Conservation (phyloP, 345 rosid genomes). For the Linum tenue region DNA sequence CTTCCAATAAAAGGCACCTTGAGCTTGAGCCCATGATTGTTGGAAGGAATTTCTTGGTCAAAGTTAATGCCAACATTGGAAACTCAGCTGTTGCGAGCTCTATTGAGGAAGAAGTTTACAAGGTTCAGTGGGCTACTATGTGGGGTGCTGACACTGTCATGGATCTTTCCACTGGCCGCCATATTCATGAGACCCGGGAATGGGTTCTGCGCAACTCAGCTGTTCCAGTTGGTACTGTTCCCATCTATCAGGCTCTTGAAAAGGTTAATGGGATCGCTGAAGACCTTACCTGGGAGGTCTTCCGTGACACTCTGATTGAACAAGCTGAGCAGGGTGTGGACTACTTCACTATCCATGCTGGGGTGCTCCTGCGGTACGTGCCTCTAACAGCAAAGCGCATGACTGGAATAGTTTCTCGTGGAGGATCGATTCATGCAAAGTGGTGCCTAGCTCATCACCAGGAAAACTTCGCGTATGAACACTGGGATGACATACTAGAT, state of each 20-base stretch:
- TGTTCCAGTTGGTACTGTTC: slow-evolving; percentile 94
- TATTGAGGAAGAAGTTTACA: slow-evolving; percentile 94
- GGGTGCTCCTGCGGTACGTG: slow-evolving; percentile 80
- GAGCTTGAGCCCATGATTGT: slow-evolving; percentile 97
- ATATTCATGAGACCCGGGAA: slow-evolving; percentile 96
- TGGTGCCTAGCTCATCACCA: slow-evolving; percentile 94
- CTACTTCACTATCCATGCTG: slow-evolving; percentile 96
- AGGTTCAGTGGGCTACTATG: slow-evolving; percentile 99
- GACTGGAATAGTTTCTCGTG: slow-evolving; percentile 96
- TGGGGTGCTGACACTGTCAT: slow-evolving; percentile 99
- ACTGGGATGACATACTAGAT: slow-evolving; percentile 96
- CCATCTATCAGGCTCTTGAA: slow-evolving; percentile 97
- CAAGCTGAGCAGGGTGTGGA: slow-evolving; percentile 99
- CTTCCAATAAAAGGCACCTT: slow-evolving; percentile 91
- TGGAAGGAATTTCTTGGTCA: slow-evolving; percentile 90
- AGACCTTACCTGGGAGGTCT: slow-evolving; percentile 86
- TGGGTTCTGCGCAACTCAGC: slow-evolving; percentile 93
- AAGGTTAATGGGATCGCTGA: slow-evolving; percentile 90
- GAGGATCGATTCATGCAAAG: slow-evolving; percentile 97
- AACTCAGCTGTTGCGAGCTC: slow-evolving; percentile 96
- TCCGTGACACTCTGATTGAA: slow-evolving; percentile 83
- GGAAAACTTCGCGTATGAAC: slow-evolving; percentile 96
- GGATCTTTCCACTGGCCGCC: slow-evolving; percentile 98
- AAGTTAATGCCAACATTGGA: slow-evolving; percentile 96
- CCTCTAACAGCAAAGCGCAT: slow-evolving; percentile 91